Evolutionary conservation across 1,284 basidiomycete species (phyloP).

Genomic region (Puccinia brachypodii): DNA sequence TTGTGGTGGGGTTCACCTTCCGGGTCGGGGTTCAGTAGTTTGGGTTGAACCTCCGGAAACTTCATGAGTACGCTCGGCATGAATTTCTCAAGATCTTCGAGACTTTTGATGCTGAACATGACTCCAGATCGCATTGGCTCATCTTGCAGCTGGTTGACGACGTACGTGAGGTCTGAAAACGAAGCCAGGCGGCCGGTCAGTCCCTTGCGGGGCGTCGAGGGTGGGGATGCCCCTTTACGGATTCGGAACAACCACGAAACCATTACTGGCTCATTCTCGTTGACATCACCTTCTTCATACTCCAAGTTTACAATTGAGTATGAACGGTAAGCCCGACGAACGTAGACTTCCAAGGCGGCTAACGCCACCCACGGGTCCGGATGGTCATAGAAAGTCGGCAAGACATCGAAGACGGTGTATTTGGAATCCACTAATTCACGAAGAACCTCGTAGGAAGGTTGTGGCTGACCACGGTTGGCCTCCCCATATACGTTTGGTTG

Average conservation of each 20-base stretch:
- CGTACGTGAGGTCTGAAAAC: constrained; percentile 87
- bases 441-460: constrained; percentile 81
- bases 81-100: constrained; percentile 69
- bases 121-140: constrained; percentile 85
- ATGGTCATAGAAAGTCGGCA: constrained; percentile 92
- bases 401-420: constrained; percentile 95
- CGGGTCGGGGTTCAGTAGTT: constrained; percentile 62
- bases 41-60: constrained; percentile 51
- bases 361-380: constrained; percentile 78
- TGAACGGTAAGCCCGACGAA: constrained; percentile 91
- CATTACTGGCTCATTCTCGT: constrained; percentile 75
- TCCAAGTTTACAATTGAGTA: constrained; percentile 90
- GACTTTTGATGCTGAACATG: constrained; percentile 80
- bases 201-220: constrained; percentile 61
- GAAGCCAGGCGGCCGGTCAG: constrained; percentile 68
- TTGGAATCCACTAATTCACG: constrained; percentile 93
- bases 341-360: constrained; percentile 93
- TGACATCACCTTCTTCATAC: constrained; percentile 80
- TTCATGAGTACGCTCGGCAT: constrained; percentile 60
- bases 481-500: constrained; percentile 86
- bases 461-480: constrained; percentile 66
- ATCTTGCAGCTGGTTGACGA: constrained; percentile 74
- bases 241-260: constrained; percentile 93
- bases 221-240: constrained; percentile 66
- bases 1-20: constrained; percentile 75